A percentile compares a stretch with the other conserved stretches of the same genome.
Evolutionary conservation across 371 early-diverging fungal genomes (phyloP).

Genomic region (Mucor piriformis): DNA sequence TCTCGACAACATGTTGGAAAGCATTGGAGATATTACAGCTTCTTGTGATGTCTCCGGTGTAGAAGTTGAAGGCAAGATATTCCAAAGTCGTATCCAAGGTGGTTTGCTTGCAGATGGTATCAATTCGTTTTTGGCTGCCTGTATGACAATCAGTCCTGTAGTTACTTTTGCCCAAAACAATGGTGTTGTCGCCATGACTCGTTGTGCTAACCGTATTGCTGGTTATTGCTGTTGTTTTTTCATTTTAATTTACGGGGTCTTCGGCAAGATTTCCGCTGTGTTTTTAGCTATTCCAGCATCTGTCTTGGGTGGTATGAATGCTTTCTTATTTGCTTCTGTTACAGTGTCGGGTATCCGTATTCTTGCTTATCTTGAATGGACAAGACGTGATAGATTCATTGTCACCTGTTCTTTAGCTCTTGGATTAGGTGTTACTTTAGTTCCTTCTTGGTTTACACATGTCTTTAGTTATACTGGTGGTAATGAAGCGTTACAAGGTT

Average conservation of each 20-base stretch:
- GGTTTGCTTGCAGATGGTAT: conserved; percentile 69
- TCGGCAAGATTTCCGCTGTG: conserved; percentile 65
- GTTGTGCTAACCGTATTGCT: conserved; percentile 66
- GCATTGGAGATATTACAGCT: conserved; percentile 69
- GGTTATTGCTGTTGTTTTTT: conserved; percentile 66
- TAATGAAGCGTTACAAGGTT: conserved; percentile 49
- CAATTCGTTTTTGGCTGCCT: conserved; percentile 56
- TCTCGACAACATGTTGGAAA: conserved; percentile 58
- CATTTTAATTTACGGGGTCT: conserved; percentile 61
- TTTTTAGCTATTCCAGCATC: conserved; percentile 60
- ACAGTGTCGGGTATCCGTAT: conserved; percentile 69
- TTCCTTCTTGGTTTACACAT: conserved; percentile 61
- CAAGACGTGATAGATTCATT: conserved; percentile 68
- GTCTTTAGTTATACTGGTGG: conserved; percentile 58
- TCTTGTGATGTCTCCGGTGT: conserved; percentile 67
- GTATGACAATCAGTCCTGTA: conserved; percentile 62
- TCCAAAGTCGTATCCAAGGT: conserved; percentile 64
- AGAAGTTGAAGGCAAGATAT: conserved; percentile 63
- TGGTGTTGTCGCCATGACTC: conserved; percentile 62
- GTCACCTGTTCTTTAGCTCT: conserved; percentile 50
- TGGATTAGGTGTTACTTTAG: conserved; percentile 60
- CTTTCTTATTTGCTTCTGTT: conserved; percentile 63
- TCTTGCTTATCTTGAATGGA: conserved; percentile 63
- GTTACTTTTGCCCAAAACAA: conserved; percentile 70
- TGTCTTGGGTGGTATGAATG: conserved; percentile 66